These are phyloP conservation scores for Globisporangium abappressorium DNA, from an alignment of 352 stramenopile species.

Conservation along the genomic window DNA sequence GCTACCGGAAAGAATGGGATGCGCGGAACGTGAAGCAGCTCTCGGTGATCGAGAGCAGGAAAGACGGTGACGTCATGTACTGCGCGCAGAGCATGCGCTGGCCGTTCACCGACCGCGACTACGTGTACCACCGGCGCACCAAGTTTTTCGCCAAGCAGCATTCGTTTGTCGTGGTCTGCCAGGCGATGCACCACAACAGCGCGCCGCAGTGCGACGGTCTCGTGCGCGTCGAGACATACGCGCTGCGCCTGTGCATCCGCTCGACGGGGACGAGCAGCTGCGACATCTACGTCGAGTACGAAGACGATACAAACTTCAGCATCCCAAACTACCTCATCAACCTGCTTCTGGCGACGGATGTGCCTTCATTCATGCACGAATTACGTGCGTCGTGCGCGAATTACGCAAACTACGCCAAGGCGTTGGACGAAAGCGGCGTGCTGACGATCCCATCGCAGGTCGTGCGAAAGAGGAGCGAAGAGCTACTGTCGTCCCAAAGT, in stretches of 20 bases:
- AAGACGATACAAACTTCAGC: conserved; percentile 77
- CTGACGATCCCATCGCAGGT: conserved; percentile 53
- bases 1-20: conserved; percentile 62
- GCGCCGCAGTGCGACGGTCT: conserved; percentile 34
- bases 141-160: conserved; percentile 54
- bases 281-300: conserved; percentile 73
- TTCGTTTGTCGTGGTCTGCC: conserved; percentile 65
- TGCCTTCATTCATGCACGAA: conserved; percentile 61
- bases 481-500: not conserved
- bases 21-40: conserved; percentile 33
- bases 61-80: conserved; percentile 66
- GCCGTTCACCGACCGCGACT: conserved; percentile 70
- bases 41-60: conserved; percentile 42
- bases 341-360: conserved; percentile 43
- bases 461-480: conserved; percentile 30
- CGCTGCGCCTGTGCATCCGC: conserved; percentile 57
- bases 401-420: conserved; percentile 49
- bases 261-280: conserved; percentile 53
- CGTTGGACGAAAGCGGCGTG: conserved; percentile 34
- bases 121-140: conserved; percentile 67
- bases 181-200: conserved; percentile 48
- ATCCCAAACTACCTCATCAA: conserved; percentile 72
- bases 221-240: conserved; percentile 67
- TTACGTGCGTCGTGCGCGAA: conserved; percentile 54
- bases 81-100: conserved; percentile 52